phyloP scores from a whole-genome alignment of 176 grass and related monocot genomes.

The Phyllostachys edulis region DNA sequence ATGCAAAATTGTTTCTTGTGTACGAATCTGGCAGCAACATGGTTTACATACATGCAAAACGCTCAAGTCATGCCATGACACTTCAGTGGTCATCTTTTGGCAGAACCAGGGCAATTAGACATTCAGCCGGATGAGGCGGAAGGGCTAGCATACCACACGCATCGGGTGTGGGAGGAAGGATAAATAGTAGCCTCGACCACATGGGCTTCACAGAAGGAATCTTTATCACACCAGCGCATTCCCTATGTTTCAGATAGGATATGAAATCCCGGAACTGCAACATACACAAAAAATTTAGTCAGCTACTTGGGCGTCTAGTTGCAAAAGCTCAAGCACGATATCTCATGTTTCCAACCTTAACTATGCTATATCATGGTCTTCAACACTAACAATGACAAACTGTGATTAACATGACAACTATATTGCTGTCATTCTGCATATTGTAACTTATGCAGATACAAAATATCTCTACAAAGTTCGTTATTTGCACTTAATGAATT shows the following conservation, averaged over 20 bases:
- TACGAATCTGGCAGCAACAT: neutral
- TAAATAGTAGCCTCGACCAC: constrained; percentile 87
- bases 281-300: constrained; percentile 17
- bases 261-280: constrained; percentile 92
- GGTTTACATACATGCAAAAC: neutral
- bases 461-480: neutral
- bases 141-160: constrained; percentile 57
- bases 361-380: neutral
- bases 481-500: neutral
- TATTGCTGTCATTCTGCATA: neutral
- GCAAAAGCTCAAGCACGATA: neutral
- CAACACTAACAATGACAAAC: neutral
- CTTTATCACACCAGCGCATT: constrained; percentile 91
- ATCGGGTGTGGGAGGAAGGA: constrained; percentile 64
- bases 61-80: constrained; percentile 1
- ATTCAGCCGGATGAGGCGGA: constrained; percentile 53
- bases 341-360: neutral
- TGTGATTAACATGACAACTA: neutral
- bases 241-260: constrained; percentile 84
- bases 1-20: constrained; percentile 17
- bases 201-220: constrained; percentile 65
- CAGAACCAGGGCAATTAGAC: constrained; percentile 68
- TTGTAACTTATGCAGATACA: neutral
- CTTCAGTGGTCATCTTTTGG: constrained; percentile 70
- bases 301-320: constrained; percentile 1